phyloP scores from a whole-genome alignment of 1,139 yeast genomes.

The Candida sp. region DNA sequence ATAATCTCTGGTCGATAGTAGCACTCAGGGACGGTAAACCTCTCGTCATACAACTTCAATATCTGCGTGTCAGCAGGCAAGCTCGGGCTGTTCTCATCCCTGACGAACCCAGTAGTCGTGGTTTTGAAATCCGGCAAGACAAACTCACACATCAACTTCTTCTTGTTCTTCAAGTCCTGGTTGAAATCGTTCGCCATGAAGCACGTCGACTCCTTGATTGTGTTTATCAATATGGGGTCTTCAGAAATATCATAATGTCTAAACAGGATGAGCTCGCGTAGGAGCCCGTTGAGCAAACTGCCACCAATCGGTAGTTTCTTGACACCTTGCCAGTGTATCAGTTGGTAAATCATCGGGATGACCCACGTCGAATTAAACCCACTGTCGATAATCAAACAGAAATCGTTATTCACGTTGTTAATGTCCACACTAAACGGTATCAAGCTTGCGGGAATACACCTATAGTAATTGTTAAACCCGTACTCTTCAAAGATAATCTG shows the following conservation, averaged over 20 bases:
- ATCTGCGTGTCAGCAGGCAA: conserved; percentile 58
- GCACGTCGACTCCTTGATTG: conserved; percentile 82
- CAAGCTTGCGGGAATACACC: conserved; percentile 67
- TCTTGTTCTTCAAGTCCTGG: conserved; percentile 48
- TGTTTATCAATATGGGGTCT: conserved; percentile 83
- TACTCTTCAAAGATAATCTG: conserved; percentile 96
- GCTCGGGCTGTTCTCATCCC: conserved; percentile 15
- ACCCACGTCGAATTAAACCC: conserved; percentile 92
- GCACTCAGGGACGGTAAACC: conserved; percentile 88
- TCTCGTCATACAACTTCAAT: conserved; percentile 74
- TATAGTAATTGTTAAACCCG: conserved; percentile 69
- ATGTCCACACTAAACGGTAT: conserved; percentile 63
- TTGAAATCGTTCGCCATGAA: conserved; percentile 66
- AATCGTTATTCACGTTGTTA: conserved; percentile 47
- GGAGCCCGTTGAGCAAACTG: conserved; percentile 75
- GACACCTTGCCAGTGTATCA: conserved; percentile 79
- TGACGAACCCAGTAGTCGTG: conserved; percentile 69
- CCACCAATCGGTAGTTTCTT: conserved; percentile 86
- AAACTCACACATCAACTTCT: conserved; percentile 55
- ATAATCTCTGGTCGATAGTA: conserved; percentile 83
- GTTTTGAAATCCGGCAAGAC: conserved; percentile 89
- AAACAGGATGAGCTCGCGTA: conserved; percentile 85
- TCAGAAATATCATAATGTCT: conserved; percentile 95
- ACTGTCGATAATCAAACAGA: conserved; percentile 81
- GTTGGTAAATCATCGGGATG: conserved; percentile 82